phyloP scores from a whole-genome alignment of 768 basidiomycete genomes.

The Guyanaporus albipodus region DNA sequence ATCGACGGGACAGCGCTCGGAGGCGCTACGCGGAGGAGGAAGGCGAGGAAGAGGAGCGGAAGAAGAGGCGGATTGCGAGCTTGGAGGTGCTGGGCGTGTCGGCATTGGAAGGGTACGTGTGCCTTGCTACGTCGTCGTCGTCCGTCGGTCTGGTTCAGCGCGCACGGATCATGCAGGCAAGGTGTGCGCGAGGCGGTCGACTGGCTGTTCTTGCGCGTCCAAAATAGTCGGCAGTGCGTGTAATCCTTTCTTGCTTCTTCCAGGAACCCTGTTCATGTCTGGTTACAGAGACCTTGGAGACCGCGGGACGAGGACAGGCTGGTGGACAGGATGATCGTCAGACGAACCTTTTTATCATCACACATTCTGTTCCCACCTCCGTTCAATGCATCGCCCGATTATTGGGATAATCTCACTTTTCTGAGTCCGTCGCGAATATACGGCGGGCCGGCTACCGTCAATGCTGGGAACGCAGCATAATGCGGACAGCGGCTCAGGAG shows the following conservation, averaged over 20 bases:
- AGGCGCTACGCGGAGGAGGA: slow-evolving; percentile 46
- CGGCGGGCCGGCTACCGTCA: no score
- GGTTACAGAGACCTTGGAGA: slow-evolving; percentile 18
- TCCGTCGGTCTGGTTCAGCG: neutral
- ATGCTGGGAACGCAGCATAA: no score
- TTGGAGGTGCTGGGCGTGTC: slow-evolving; percentile 88
- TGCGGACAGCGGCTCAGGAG: no score
- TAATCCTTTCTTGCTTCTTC: neutral
- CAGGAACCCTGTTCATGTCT: neutral
- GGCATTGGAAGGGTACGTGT: slow-evolving; percentile 79
- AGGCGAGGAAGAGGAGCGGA: slow-evolving; percentile 41
- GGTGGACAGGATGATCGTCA: slow-evolving; percentile 3
- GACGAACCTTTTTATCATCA: neutral
- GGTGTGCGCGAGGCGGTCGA: slow-evolving; percentile 88
- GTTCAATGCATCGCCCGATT: neutral
- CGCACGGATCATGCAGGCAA: slow-evolving; percentile 46
- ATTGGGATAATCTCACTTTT: no score
- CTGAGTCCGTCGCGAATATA: no score
- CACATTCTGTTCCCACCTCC: neutral
- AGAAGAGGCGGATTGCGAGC: slow-evolving; percentile 63
- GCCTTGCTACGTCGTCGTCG: neutral
- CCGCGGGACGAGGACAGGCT: slow-evolving; percentile 7
- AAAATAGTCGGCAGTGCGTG: slow-evolving; percentile 72
- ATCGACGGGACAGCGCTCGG: slow-evolving; percentile 65
- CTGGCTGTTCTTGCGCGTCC: slow-evolving; percentile 92